Evolutionary conservation across 1,284 basidiomycete genomes (phyloP), one percentile per base, ranked within the genome.

Genomic region (Filobasidium uniguttulatum): DNA sequence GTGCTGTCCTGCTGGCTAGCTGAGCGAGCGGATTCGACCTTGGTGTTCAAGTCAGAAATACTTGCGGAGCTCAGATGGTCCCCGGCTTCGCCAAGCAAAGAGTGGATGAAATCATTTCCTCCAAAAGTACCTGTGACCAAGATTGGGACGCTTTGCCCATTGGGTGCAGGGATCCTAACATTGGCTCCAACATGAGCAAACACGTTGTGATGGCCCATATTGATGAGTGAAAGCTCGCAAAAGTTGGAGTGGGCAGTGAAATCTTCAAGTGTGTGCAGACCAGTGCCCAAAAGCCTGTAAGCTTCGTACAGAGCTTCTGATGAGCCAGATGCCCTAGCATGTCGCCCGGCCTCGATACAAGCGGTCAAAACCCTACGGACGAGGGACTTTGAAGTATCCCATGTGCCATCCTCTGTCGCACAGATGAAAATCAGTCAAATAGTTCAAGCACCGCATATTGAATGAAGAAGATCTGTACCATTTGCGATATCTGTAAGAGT

Each of bases 131-230:
- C 6, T 83, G 70, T 47, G 82, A 67, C 54, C 4, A 55, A 35
- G 22, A 52, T 49, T n/a, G 54, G 54, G 2, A 55, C 54, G 54
- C 72, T 73, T 55, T 77, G 75, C 3, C 89, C 87, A 54, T 81
- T 79, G 0, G 81, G 85, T 22, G 84, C 80, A 51, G 81, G 80
- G 23, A 94, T 73, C 40, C 80, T 75, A 37, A 83, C 81, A 52
- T 82, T 77, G 56, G 85, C 81, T 10, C 90, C 90, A 30, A 94
- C 85, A 61, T 96, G 89, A n/a, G 79, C 68, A 70, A 94, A 96
- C 2, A 94, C 82, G 41, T 89, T 70, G 1, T 69, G 62, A 61
- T 88, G 71, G 0, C 88, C 88, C 68, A 88, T 73, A 6, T 76
- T 75, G 43, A 82, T 76, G 12, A 93, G 76, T 1, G 80, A 75